These are phyloP conservation scores for Knoxdaviesia proteae DNA, from an alignment of 2,329 filamentous ascomycete species.

Conservation along the genomic window DNA sequence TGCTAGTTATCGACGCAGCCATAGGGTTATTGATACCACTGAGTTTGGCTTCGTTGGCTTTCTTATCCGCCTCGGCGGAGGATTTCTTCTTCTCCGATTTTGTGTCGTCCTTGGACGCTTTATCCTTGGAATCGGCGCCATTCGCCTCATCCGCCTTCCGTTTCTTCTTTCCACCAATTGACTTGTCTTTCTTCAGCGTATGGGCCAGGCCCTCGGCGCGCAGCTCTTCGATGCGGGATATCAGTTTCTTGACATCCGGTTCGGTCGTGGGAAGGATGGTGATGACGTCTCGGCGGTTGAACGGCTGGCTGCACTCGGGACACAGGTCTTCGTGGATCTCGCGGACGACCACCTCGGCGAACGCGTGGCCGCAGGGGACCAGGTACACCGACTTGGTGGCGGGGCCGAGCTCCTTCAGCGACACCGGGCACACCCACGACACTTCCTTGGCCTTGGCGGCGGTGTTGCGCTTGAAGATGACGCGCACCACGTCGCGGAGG, in stretches of 20 bases:
- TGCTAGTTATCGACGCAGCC: conserved; percentile 68
- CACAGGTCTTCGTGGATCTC: conserved; percentile 47
- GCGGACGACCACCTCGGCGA: conserved; percentile 67
- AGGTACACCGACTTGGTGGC: conserved; percentile 66
- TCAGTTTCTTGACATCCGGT: conserved; percentile 47
- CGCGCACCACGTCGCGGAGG: conserved; percentile 68
- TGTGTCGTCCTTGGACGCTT: not conserved
- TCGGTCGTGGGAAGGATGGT: conserved; percentile 54
- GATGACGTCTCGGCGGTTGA: conserved; percentile 58
- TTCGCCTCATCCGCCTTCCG: conserved; percentile 37
- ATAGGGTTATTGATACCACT: conserved; percentile 70
- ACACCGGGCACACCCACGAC: conserved; percentile 64
- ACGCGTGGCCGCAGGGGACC: conserved; percentile 88
- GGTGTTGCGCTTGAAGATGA: conserved; percentile 43
- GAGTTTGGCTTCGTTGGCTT: conserved; percentile 14
- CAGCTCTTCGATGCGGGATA: conserved; percentile 46
- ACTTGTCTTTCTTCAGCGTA: conserved; percentile 64
- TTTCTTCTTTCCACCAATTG: conserved; percentile 50
- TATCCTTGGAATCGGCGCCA: conserved; percentile 14
- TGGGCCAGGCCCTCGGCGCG: conserved; percentile 58
- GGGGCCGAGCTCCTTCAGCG: conserved; percentile 66
- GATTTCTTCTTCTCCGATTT: not conserved
- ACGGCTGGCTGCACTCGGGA: conserved; percentile 56
- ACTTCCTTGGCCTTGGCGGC: conserved; percentile 17
- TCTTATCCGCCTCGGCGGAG: conserved; percentile 10